phyloP scores from a whole-genome alignment of 2,329 filamentous ascomycete species.

The Plectosphaerella sp. region DNA sequence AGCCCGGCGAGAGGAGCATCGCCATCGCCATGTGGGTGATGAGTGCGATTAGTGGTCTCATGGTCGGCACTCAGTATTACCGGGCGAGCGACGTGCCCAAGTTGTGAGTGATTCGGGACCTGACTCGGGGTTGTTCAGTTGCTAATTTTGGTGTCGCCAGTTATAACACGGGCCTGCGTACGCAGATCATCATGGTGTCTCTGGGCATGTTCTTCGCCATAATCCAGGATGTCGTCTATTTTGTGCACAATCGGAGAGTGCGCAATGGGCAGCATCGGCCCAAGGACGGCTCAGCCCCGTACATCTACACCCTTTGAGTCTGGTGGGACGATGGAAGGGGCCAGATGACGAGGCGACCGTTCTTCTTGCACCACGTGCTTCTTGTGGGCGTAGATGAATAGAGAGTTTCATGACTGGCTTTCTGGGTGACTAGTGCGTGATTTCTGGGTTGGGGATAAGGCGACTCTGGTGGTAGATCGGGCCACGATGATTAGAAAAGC shows the following conservation, averaged over 20 bases:
- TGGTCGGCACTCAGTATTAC: constrained; percentile 48
- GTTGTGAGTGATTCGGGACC: constrained; percentile 20
- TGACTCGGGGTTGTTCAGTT: too few species aligned
- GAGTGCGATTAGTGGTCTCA: constrained; percentile 44
- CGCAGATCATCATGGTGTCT: constrained; percentile 39
- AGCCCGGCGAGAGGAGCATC: constrained; percentile 41
- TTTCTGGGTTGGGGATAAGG: too few species aligned
- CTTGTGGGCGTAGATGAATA: too few species aligned
- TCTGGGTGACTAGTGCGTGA: too few species aligned
- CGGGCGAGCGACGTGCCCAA: constrained; percentile 31
- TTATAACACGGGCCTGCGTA: constrained; percentile 37
- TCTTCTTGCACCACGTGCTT: too few species aligned
- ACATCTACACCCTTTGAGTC: constrained; percentile 10
- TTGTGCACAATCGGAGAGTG: constrained; percentile 28
- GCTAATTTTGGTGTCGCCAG: constrained; percentile 14
- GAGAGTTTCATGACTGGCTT: too few species aligned
- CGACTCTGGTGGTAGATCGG: too few species aligned
- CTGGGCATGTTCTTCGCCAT: constrained; percentile 33
- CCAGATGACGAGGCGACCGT: too few species aligned
- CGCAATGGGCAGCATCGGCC: constrained; percentile 12
- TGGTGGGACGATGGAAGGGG: background rate
- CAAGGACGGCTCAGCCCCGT: constrained; percentile 12
- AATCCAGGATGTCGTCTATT: constrained; percentile 34
- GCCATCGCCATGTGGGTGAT: constrained; percentile 46
- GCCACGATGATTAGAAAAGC: constrained; percentile 22